Percentiles rank a stretch among this genome's conserved stretches.
These are phyloP conservation scores for Metschnikowia corniflorae DNA, from an alignment of 805 yeast genomes.

Conservation along the genomic window DNA sequence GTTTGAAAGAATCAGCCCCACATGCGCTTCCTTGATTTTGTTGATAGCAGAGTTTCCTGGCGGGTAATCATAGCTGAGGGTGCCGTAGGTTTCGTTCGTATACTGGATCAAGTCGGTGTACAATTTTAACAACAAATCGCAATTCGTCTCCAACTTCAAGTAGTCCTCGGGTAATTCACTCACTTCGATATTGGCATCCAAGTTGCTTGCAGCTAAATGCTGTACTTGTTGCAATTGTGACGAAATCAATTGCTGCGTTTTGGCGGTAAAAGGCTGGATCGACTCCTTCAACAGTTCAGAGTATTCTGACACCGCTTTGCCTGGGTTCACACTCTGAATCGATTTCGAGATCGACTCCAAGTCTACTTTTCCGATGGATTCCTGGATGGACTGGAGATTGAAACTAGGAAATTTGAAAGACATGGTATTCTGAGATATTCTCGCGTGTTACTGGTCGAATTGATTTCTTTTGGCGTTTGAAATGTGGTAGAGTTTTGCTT, in stretches of 20 bases:
- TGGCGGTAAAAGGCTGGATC: constrained; percentile 52
- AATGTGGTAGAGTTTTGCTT: too few species aligned
- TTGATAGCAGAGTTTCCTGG: constrained; percentile 48
- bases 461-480: too few species aligned
- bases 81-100: constrained; percentile 56
- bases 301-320: constrained; percentile 38
- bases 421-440: too few species aligned
- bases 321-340: constrained; percentile 33
- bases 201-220: constrained; percentile 31
- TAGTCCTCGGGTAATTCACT: constrained; percentile 75
- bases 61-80: constrained; percentile 79
- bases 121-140: constrained; percentile 59
- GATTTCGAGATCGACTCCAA: constrained; percentile 33
- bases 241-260: constrained; percentile 58
- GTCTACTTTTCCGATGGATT: constrained; percentile 39
- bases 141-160: constrained; percentile 59
- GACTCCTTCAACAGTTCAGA: constrained; percentile 42
- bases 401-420: constrained; percentile 39
- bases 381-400: constrained; percentile 39
- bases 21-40: constrained; percentile 64
- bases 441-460: too few species aligned
- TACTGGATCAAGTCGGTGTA: constrained; percentile 48
- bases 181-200: constrained; percentile 49
- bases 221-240: constrained; percentile 56
- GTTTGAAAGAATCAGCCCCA: constrained; percentile 53